These are phyloP conservation scores for Trametes meyenii DNA, from an alignment of 768 basidiomycete species.

Conservation along the genomic window DNA sequence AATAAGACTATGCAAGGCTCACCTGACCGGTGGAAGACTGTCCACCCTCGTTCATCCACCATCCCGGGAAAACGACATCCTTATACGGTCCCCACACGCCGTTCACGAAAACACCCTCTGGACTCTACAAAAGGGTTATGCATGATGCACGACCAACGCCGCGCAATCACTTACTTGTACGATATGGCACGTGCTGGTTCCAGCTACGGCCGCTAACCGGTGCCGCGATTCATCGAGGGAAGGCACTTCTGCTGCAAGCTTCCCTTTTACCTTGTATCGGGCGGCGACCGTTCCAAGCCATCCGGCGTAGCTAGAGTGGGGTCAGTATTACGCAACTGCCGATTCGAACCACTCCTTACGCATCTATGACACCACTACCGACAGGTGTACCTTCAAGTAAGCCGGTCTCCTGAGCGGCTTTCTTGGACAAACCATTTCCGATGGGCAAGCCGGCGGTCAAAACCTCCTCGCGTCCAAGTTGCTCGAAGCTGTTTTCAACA, in stretches of 20 bases:
- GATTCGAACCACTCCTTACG: conserved; percentile 50
- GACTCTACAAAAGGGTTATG: conserved; percentile 51
- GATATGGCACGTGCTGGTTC: conserved; percentile 95
- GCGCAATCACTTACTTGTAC: conserved; percentile 61
- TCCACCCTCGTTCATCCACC: conserved; percentile 99
- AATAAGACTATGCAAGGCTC: conserved; percentile 9
- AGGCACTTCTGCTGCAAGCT: conserved; percentile 55
- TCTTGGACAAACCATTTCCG: conserved; percentile 75
- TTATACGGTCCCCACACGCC: conserved; percentile 95
- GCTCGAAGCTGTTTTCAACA: conserved; percentile 66
- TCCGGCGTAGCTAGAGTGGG: conserved; percentile 72
- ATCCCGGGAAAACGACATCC: conserved; percentile 89
- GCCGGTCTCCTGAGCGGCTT: conserved; percentile 85
- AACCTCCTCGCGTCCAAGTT: conserved; percentile 71
- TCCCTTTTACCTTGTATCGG: conserved; percentile 53
- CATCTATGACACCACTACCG: conserved; percentile 94
- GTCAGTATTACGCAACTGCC: conserved; percentile 2
- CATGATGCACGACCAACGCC: not conserved
- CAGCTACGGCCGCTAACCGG: conserved; percentile 90
- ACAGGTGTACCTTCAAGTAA: conserved; percentile 86
- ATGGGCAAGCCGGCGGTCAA: conserved; percentile 87
- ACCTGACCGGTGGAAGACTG: conserved; percentile 98
- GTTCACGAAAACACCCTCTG: conserved; percentile 80
- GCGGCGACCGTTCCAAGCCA: conserved; percentile 97
- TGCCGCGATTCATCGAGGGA: conserved; percentile 75